Evolutionary conservation across 1,284 basidiomycete genomes (phyloP), one percentile per base, ranked within the genome.

Genomic region (Melanopsichium pennsylvanicum): DNA sequence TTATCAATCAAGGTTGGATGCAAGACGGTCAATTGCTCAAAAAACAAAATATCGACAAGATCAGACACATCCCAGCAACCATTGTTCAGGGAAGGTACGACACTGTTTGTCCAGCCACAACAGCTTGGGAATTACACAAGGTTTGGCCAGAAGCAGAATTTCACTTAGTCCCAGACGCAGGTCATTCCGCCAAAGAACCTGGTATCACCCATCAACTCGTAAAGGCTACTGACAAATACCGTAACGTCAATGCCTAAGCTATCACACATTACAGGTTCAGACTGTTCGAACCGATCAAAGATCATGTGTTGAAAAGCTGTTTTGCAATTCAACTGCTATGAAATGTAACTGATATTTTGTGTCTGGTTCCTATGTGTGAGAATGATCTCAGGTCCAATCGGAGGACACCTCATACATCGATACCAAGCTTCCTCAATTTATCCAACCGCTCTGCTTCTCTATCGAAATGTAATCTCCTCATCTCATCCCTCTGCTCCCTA

Each of bases 11-110:
- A 85, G 93, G 92, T 3, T 97, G 92, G 83, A 89, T 96, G 88
- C 84, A 89, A 29, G 90, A 95, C 29, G 93, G 93, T 0, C 90
- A 93, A 78, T 85, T 97, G 15, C 84, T 97, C 45, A 88, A 91
- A 69, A 85, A 86, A 72, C 89, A 90, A 78, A 87, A 89, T 74
- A 90, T 96, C 42, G 91, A 91, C 73, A 95, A 93, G 84, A 96
- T 97, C 27, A 54, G 64, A 35, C 67, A 77, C 47, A 80, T 81
- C 43, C 93, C 93, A 6, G 87, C 88, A 6, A 83, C 89, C 34
- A 87, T 93, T 33, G 87, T 95, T 5, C 93, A 97, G 84, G 94
- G 93, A 63, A 42, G 77, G 22, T 74, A 71, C 58, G 76, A 78
- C 52, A 72, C 82, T 16, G 84, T 85, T 3, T 85, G 85, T 71